Conservation (phyloP, 257 asterid genomes). For the Penstemon eatonii region DNA sequence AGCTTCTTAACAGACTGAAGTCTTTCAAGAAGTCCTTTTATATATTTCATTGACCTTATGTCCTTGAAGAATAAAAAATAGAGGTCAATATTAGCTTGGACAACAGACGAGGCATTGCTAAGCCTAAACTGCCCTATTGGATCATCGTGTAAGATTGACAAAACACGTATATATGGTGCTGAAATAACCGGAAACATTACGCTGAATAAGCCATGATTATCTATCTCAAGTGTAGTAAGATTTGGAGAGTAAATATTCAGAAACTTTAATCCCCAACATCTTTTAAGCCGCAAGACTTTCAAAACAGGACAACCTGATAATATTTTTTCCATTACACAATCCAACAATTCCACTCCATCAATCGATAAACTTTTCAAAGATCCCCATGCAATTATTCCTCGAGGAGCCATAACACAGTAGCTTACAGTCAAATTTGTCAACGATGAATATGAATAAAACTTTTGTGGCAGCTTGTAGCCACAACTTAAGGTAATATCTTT, state of each 20-base stretch:
- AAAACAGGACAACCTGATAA: constrained; percentile 27
- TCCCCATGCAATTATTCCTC: background rate
- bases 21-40: background rate
- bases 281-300: background rate
- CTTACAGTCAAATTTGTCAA: background rate
- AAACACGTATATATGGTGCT: constrained; percentile 15
- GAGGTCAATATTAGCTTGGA: background rate
- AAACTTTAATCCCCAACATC: background rate
- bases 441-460: background rate
- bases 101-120: constrained; percentile 13
- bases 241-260: background rate
- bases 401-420: background rate
- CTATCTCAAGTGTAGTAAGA: background rate
- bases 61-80: no score
- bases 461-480: background rate
- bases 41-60: background rate
- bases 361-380: background rate
- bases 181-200: constrained; percentile 8
- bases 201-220: no score
- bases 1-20: constrained; percentile 10
- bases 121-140: background rate
- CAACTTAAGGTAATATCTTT: background rate
- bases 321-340: background rate
- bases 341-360: constrained; percentile 2
- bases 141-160: background rate